Percentiles rank a stretch among this genome's conserved stretches.
Conservation (phyloP, 495 filamentous ascomycete species). For the Pseudomonodictys pantanalensis region DNA sequence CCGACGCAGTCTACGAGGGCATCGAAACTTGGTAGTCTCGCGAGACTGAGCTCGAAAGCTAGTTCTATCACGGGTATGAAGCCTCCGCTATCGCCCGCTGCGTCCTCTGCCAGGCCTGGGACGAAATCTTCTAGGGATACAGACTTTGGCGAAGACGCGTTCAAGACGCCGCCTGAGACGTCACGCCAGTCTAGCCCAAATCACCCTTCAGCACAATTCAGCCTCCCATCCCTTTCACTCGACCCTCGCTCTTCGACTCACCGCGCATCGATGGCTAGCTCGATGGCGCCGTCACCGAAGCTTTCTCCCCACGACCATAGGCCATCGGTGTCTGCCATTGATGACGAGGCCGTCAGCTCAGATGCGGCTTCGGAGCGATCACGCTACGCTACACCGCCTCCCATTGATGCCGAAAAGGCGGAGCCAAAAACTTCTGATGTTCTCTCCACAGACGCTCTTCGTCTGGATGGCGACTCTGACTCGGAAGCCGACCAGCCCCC, state of each 20-base stretch:
- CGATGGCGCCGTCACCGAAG: conserved; percentile 33
- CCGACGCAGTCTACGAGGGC: conserved; percentile 16
- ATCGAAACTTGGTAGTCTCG: conserved; percentile 31
- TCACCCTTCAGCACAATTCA: conserved; percentile 51
- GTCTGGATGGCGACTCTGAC: conserved; percentile 39
- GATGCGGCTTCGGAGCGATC: conserved; percentile 22
- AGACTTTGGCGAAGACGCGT: conserved; percentile 35
- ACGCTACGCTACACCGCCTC: conserved; percentile 29
- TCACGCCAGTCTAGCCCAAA: conserved; percentile 38
- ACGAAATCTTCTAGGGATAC: conserved; percentile 32
- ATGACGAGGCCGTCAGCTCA: conserved; percentile 21
- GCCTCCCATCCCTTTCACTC: conserved; percentile 50
- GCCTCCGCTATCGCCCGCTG: conserved; percentile 27
- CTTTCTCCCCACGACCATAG: conserved; percentile 24
- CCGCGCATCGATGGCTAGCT: conserved; percentile 38
- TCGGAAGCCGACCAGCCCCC: conserved; percentile 35
- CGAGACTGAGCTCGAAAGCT: conserved; percentile 38
- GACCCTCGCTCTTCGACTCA: conserved; percentile 34
- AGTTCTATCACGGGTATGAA: conserved; percentile 22
- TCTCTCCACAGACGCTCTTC: conserved; percentile 41
- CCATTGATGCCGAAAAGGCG: conserved; percentile 6
- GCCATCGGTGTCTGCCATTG: conserved; percentile 24
- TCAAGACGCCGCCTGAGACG: conserved; percentile 37
- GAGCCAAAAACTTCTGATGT: conserved; percentile 14
- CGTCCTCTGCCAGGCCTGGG: conserved; percentile 27